phyloP scores from a whole-genome alignment of 1,284 basidiomycete genomes.

The Cutaneotrichosporon dermatis region DNA sequence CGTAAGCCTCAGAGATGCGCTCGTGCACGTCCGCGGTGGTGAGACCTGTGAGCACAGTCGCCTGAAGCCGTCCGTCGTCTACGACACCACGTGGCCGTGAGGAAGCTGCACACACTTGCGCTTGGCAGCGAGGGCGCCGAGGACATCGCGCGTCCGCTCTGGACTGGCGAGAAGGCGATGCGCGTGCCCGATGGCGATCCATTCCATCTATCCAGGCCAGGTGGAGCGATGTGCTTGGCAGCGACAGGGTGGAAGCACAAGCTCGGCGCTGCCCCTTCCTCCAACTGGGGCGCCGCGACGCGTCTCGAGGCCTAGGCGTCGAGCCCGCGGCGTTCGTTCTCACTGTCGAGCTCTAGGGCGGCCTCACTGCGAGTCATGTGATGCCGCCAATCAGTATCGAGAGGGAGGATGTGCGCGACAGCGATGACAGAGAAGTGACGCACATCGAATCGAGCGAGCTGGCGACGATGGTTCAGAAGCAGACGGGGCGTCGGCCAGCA shows the following conservation, averaged over 20 bases:
- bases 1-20: slow-evolving; percentile 22
- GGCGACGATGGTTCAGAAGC: slow-evolving; percentile 33
- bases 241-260: slow-evolving; percentile 35
- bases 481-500: slow-evolving; percentile 18
- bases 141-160: slow-evolving; percentile 24
- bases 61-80: slow-evolving; percentile 12
- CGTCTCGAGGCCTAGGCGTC: slow-evolving; percentile 4
- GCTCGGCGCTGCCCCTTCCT: slow-evolving; percentile 18
- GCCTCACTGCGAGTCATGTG: slow-evolving; percentile 1
- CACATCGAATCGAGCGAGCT: slow-evolving; percentile 27
- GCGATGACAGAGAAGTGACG: slow-evolving; percentile 27
- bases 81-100: slow-evolving; percentile 29
- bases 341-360: slow-evolving; percentile 1
- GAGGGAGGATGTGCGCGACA: slow-evolving; percentile 28
- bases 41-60: slow-evolving; percentile 25
- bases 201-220: slow-evolving; percentile 28
- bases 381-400: slow-evolving; percentile 17
- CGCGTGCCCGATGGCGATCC: slow-evolving; percentile 13
- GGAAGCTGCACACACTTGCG: slow-evolving; percentile 31
- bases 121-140: slow-evolving; percentile 22
- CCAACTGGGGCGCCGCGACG: not conserved
- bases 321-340: not conserved
- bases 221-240: slow-evolving; percentile 39
- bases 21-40: slow-evolving; percentile 15
- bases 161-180: slow-evolving; percentile 28